A percentile compares a stretch with the other conserved stretches of the same genome.
These are phyloP conservation scores for Mortierella antarctica DNA, from an alignment of 192 early-diverging fungal genomes.

Conservation along the genomic window DNA sequence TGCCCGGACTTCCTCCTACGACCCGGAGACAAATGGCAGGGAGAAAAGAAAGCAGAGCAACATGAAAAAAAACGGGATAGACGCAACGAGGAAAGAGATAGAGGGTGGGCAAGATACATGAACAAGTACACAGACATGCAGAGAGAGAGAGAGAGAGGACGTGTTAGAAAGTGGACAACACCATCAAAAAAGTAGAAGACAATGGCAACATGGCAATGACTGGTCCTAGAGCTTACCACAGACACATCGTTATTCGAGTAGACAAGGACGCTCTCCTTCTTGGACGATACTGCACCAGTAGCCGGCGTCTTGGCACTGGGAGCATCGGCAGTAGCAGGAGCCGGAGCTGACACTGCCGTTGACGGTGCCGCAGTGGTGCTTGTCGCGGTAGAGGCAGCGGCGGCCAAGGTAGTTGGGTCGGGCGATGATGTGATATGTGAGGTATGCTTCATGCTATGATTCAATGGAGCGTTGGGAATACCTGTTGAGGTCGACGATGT, in stretches of 20 bases:
- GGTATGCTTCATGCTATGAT: conserved; percentile 51
- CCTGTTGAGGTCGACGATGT: conserved; percentile 23
- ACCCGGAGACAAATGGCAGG: not conserved
- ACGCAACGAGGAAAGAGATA: not conserved
- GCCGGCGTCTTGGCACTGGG: not conserved
- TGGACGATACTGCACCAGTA: conserved; percentile 5
- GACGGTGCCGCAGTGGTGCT: conserved; percentile 4
- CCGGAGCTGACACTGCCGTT: conserved; percentile 11
- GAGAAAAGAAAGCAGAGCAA: not conserved
- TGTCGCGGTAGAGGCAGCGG: conserved; percentile 16
- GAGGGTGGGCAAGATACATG: not conserved
- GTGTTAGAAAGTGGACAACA: not conserved
- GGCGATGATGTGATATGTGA: conserved; percentile 51
- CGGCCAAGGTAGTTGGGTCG: conserved; percentile 21
- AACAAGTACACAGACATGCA: not conserved
- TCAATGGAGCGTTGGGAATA: conserved; percentile 45
- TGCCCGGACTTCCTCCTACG: conserved; percentile 62
- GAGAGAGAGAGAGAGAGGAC: not conserved
- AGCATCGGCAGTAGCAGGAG: not conserved
- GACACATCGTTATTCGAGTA: conserved; percentile 63
- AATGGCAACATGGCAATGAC: too few species aligned
- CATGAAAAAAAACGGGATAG: not conserved
- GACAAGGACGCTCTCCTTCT: conserved; percentile 57
- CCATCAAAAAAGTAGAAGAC: not conserved
- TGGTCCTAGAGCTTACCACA: conserved; percentile 53